Percentiles rank a stretch among this genome's conserved stretches.
Conservation (phyloP, 257 asterid genomes). For the Scutellaria barbata region DNA sequence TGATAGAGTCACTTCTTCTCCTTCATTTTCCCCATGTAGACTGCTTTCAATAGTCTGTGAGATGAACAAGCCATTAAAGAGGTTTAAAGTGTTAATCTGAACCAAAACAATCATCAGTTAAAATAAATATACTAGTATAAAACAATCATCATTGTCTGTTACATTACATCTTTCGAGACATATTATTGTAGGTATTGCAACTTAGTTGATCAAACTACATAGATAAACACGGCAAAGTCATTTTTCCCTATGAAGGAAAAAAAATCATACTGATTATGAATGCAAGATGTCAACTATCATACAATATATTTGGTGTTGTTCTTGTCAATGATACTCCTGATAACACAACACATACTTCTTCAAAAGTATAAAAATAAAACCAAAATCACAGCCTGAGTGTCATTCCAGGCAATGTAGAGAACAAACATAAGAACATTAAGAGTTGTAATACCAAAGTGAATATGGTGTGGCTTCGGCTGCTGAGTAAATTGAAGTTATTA, state of each 20-base stretch:
- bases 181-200: constrained; percentile 3
- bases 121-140: neutral
- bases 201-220: constrained; percentile 15
- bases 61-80: constrained; percentile 33
- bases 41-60: constrained; percentile 85
- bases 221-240: neutral
- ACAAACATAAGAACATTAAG: constrained; percentile 34
- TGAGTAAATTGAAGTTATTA: constrained; percentile 79
- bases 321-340: neutral
- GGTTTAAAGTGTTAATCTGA: constrained; percentile 18
- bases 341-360: too few species aligned
- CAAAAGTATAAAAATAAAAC: neutral
- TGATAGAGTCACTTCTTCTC: constrained; percentile 69
- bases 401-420: constrained; percentile 15
- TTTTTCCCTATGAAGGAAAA: constrained; percentile 22
- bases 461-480: constrained; percentile 97
- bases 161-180: constrained; percentile 4
- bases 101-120: constrained; percentile 9
- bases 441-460: constrained; percentile 71
- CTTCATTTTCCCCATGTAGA: constrained; percentile 57
- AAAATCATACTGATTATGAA: constrained; percentile 8
- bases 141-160: constrained; percentile 2
- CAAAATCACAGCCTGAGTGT: constrained; percentile 8
- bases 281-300: constrained; percentile 11
- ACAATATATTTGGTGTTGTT: neutral